Evolutionary conservation across 208 protist species (phyloP).

Genomic region (Borovskyia barvae): DNA sequence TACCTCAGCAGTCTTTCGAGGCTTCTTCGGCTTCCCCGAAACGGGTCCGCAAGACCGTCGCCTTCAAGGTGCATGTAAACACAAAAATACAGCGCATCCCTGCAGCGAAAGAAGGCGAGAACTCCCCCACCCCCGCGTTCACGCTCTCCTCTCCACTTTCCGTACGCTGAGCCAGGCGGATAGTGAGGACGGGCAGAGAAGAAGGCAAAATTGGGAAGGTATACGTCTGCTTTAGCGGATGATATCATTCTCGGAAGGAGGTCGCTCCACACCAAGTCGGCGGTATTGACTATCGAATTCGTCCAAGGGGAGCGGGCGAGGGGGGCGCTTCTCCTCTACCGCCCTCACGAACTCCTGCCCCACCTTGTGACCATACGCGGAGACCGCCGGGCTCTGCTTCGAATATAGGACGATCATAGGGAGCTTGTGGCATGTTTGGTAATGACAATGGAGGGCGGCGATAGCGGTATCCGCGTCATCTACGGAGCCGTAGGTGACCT

Average conservation of each 20-base stretch:
- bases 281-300: slow-evolving; percentile 60
- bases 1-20: too few relatives aligned
- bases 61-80: too few relatives aligned
- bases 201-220: too few relatives aligned
- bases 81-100: too few relatives aligned
- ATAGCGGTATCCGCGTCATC: slow-evolving; percentile 83
- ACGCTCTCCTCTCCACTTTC: too few relatives aligned
- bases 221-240: too few relatives aligned
- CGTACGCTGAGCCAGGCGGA: too few relatives aligned
- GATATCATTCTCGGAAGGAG: slow-evolving; percentile 62
- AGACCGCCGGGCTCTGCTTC: slow-evolving; percentile 52
- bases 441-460: slow-evolving; percentile 79
- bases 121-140: too few relatives aligned
- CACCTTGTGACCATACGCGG: slow-evolving; percentile 63
- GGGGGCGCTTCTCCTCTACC: slow-evolving; percentile 46
- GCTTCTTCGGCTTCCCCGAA: too few relatives aligned
- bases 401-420: slow-evolving; percentile 86
- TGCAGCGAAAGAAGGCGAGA: too few relatives aligned
- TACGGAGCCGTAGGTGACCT: slow-evolving; percentile 63
- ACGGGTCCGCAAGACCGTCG: too few relatives aligned
- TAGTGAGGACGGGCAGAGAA: too few relatives aligned
- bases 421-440: slow-evolving; percentile 61
- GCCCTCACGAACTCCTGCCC: slow-evolving; percentile 63
- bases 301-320: slow-evolving; percentile 46
- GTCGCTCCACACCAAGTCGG: slow-evolving; percentile 50